Conservation (phyloP, 345 rosid species). For the Aegle marmelos region DNA sequence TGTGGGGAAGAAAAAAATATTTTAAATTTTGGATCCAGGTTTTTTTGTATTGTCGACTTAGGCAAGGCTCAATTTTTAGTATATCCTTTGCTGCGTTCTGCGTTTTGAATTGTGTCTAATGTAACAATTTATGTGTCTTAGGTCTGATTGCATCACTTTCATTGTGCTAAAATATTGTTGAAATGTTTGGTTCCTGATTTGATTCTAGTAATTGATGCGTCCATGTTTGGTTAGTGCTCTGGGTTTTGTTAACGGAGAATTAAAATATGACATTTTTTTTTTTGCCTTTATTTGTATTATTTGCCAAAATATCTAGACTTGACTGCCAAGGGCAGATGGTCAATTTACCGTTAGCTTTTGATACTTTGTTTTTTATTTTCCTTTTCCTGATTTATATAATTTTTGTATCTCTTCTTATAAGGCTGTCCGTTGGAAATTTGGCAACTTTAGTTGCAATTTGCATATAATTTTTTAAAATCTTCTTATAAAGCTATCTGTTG, state of each 20-base stretch:
- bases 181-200: not conserved
- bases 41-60: not conserved
- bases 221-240: not conserved
- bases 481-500: not conserved
- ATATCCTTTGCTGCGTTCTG: not conserved
- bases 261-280: not conserved
- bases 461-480: too few species aligned
- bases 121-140: not conserved
- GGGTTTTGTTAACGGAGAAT: not conserved
- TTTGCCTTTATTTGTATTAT: not conserved
- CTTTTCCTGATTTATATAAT: not conserved
- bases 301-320: not conserved
- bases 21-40: constrained; percentile 20
- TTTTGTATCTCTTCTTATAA: not conserved
- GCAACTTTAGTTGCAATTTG: not conserved
- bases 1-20: constrained; percentile 4
- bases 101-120: not conserved
- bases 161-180: not conserved
- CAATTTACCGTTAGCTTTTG: not conserved
- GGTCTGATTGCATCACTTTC: not conserved
- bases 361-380: not conserved
- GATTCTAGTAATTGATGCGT: not conserved
- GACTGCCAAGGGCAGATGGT: not conserved
- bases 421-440: not conserved
- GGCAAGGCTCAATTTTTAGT: not conserved